phyloP scores from a whole-genome alignment of 1,139 yeast genomes.

The Saccharomyces hybrid region DNA sequence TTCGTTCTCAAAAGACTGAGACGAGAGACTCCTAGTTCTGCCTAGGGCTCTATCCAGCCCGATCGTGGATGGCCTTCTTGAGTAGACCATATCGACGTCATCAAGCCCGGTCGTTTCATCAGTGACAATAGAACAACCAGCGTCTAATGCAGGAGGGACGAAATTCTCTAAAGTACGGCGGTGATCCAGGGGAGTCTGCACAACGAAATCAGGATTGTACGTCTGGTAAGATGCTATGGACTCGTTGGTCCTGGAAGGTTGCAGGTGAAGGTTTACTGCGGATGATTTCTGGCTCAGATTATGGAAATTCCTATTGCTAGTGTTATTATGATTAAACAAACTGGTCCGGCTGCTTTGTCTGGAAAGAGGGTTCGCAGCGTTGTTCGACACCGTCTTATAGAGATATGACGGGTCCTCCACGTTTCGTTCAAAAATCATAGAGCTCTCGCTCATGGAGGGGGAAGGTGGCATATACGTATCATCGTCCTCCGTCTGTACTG shows the following conservation, averaged over 20 bases:
- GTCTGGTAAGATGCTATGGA: not conserved
- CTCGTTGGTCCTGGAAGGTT: not conserved
- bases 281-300: not conserved
- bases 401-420: constrained; percentile 44
- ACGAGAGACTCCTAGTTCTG: constrained; percentile 24
- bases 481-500: not conserved
- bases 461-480: not conserved
- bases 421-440: constrained; percentile 51
- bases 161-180: constrained; percentile 54
- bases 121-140: constrained; percentile 57
- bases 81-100: constrained; percentile 61
- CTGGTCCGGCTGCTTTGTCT: constrained; percentile 8
- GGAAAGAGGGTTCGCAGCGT: constrained; percentile 7
- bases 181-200: constrained; percentile 24
- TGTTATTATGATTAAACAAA: constrained; percentile 3
- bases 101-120: constrained; percentile 55
- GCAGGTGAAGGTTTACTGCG: not conserved
- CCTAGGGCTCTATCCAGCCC: constrained; percentile 60
- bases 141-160: constrained; percentile 80
- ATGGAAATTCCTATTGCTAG: constrained; percentile 2
- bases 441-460: constrained; percentile 6
- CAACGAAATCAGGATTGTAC: not conserved
- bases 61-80: constrained; percentile 55
- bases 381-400: not conserved
- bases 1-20: not conserved